Percentiles rank a stretch among this genome's conserved stretches.
Conservation (phyloP, 2,329 filamentous ascomycete genomes). For the Fusarium metavorans region DNA sequence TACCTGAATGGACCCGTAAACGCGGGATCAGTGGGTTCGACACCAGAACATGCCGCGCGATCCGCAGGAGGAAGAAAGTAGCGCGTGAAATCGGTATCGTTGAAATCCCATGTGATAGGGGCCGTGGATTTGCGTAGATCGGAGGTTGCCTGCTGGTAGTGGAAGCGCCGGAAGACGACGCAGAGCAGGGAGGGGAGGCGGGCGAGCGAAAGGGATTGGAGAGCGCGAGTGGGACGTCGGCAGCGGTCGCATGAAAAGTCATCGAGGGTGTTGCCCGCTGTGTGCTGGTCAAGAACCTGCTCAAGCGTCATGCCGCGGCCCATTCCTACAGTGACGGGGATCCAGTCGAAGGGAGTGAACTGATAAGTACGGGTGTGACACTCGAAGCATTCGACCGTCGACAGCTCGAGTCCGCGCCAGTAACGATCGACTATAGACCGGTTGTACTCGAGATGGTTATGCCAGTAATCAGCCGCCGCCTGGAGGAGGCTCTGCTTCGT, state of each 20-base stretch:
- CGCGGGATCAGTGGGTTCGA: constrained; percentile 52
- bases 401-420: constrained; percentile 82
- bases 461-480: constrained; percentile 82
- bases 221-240: constrained; percentile 74
- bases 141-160: constrained; percentile 49
- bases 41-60: constrained; percentile 43
- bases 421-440: constrained; percentile 82
- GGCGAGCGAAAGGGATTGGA: constrained; percentile 79
- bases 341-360: constrained; percentile 66
- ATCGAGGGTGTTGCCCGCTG: constrained; percentile 73
- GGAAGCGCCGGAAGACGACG: constrained; percentile 76
- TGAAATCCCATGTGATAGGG: constrained; percentile 81
- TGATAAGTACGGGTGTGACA: constrained; percentile 63
- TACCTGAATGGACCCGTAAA: constrained; percentile 75
- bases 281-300: constrained; percentile 78
- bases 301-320: constrained; percentile 56
- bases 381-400: constrained; percentile 75
- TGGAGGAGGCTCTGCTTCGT: constrained; percentile 54
- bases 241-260: constrained; percentile 83
- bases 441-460: constrained; percentile 75
- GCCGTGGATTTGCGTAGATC: constrained; percentile 74
- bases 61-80: constrained; percentile 56
- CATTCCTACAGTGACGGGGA: constrained; percentile 56
- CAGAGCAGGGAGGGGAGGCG: constrained; percentile 84
- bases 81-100: constrained; percentile 69